Base-by-base conservation (phyloP, 805 yeast genomes). In the Candida railenensis region DNA sequence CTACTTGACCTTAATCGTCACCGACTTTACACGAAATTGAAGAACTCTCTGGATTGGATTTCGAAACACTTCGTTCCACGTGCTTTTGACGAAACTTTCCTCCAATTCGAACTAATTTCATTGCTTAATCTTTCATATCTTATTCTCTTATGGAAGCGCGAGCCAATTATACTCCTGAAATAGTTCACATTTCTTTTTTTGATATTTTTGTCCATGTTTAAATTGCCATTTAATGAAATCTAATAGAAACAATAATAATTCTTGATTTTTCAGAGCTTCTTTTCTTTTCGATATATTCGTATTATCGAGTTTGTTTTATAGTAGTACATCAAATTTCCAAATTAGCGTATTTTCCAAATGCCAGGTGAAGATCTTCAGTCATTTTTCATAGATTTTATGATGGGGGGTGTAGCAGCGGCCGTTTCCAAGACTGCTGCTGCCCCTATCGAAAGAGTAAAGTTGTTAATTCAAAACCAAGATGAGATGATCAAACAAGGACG, bases 401-500 rank as follows among this genome's bases (percentile, higher is more conserved):
- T 57, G 61, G 61, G 61, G 47, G 61, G 61, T 54, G 59, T 57
- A 21, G 56, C 61, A 52, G 61, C 61, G 52, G 61, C 61, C 54
- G 58, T 57, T 53, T 57, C 61, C 44, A 57, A 57, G 58, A 57
- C 61, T 48, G 61, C 61, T 22, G 61, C 61, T 37, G 61, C 61
- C 45, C 61, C 61, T 46, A 57, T 57, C 46, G 61, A 57, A 57
- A 53, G 61, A 53, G 61, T 57, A 52, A 57, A 57, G 58, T 53
- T 57, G 53, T 56, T 57, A 56, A 54, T 57, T 43, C 61, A 57
- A 47, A 57, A 57, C 59, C 61, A 57, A 48, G 61, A 57, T 46
- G 61, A 57, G 52, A 57, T 57, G 61, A 55, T 57, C 54, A 57
- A 57, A 57, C 61, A 57, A 45, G 61, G 61, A 40, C 61, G 61